A percentile compares a stretch with the other conserved stretches of the same genome.
Conservation (phyloP, 1,284 basidiomycete genomes). For the Pseudozyma sp. region DNA sequence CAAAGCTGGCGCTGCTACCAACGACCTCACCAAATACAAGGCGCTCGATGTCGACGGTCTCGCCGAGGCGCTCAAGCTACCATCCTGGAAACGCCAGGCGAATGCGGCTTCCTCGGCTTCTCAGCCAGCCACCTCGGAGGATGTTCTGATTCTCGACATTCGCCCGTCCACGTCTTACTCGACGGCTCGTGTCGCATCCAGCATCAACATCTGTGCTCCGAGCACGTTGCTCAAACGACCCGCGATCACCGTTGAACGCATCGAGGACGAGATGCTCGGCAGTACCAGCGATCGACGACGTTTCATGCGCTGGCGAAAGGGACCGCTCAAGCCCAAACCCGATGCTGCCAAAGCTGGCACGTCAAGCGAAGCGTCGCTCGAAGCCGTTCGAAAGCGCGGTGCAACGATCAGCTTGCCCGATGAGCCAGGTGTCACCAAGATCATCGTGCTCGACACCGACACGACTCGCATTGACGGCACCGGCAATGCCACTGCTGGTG, state of each 20-base stretch:
- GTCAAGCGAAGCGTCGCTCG: slow-evolving; percentile 14
- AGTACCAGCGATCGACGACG: slow-evolving; percentile 42
- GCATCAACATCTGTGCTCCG: slow-evolving; percentile 90
- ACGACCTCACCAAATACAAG: slow-evolving; percentile 38
- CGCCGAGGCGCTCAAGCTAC: slow-evolving; percentile 31
- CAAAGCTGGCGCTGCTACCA: slow-evolving; percentile 15
- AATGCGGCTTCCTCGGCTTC: slow-evolving; percentile 1
- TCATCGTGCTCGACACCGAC: slow-evolving; percentile 65
- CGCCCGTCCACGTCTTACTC: slow-evolving; percentile 75
- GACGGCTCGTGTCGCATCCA: slow-evolving; percentile 67
- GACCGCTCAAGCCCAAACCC: slow-evolving; percentile 34
- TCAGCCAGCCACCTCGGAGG: slow-evolving; percentile 18
- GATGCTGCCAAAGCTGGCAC: slow-evolving; percentile 12
- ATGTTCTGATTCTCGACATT: slow-evolving; percentile 79
- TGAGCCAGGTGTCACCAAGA: slow-evolving; percentile 48
- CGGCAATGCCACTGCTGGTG: slow-evolving; percentile 62
- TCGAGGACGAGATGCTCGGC: slow-evolving; percentile 64
- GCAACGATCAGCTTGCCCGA: slow-evolving; percentile 37
- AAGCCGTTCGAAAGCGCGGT: slow-evolving; percentile 27
- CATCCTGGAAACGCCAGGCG: slow-evolving; percentile 18
- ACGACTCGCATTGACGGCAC: slow-evolving; percentile 50
- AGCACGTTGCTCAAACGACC: slow-evolving; percentile 81
- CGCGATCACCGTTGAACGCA: slow-evolving; percentile 61
- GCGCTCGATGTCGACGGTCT: slow-evolving; percentile 41
- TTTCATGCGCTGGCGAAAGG: slow-evolving; percentile 56